Evolutionary conservation across 2,329 filamentous ascomycete species (phyloP), one percentile per base, ranked within the genome.

Genomic region (Botrytis galanthina): DNA sequence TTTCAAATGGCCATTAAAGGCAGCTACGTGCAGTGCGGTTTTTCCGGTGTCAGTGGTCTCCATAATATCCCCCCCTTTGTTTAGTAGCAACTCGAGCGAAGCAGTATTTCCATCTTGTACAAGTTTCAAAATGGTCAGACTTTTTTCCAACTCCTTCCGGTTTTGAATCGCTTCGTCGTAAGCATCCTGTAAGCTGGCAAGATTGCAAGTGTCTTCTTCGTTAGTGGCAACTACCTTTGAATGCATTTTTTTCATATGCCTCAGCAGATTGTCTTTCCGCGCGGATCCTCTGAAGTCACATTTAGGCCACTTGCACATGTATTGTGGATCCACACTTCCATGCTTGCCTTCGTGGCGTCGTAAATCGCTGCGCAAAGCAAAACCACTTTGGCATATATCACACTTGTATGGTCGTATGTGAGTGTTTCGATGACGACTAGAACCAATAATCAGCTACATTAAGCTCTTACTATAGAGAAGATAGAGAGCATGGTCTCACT

Each of bases 361-460:
- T 51, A 75, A 70, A 63, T 77, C 74, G 59, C 70, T 63, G 72
- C 75, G 74, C 44, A 76, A 70, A 68, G 76, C 76, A 74, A 77
- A 77, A 35, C 71, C 73, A 44, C 42, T 39, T 26, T 39, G 54
- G 57, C 76, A 77, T 44, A 48, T 51, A 61, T 20, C 29, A 70
- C 75, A 76, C 20, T 62, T 64, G 68, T 76, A 75, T 62, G 76
- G 76, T 61, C 70, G 71, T 16, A 54, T n/a, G 26, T 54, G 48
- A 54, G 12, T 54, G 26, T 54, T 54, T 2, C 48, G 26, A 54
- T 54, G 48, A 54, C 48, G 48, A n/a, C 26, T 54, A 54, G 48
- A 54, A 12, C 20, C 12, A 7, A 16, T n/a, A n/a, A 54, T 54
- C 3, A 54, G 48, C 48, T 14, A 54, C 26, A 3, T n/a, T 14